phyloP scores from a whole-genome alignment of 306 rosid species.

The Quercus glauca region DNA sequence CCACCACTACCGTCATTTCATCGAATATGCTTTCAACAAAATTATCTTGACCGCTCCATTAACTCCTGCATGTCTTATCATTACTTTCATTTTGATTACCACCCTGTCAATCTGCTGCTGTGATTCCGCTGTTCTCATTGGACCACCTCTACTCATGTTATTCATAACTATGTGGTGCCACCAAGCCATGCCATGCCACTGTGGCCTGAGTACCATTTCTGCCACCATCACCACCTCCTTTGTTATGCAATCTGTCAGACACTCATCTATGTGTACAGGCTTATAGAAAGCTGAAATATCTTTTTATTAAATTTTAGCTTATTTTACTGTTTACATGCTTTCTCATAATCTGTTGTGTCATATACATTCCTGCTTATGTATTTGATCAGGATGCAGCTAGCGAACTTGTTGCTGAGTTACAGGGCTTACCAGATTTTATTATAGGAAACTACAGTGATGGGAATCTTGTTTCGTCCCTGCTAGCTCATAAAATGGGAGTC shows the following conservation, averaged over 20 bases:
- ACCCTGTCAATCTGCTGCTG: neutral
- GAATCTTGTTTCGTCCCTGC: constrained; percentile 86
- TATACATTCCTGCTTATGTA: constrained; percentile 15
- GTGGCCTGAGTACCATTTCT: neutral
- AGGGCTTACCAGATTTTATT: constrained; percentile 79
- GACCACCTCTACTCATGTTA: neutral
- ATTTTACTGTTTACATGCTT: neutral
- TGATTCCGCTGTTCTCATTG: neutral
- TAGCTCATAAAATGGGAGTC: constrained; percentile 90
- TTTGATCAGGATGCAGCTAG: constrained; percentile 70
- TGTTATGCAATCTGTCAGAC: neutral
- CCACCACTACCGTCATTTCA: too few relatives aligned
- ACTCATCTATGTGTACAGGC: neutral
- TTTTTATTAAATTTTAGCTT: neutral
- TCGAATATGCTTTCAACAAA: too few relatives aligned
- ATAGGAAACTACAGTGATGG: constrained; percentile 98
- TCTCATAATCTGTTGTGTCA: constrained; percentile 4
- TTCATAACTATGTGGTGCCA: neutral
- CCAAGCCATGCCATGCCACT: neutral
- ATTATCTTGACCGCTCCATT: too few relatives aligned
- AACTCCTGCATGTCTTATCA: neutral
- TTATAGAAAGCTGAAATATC: neutral
- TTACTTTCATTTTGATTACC: neutral
- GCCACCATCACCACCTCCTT: neutral
- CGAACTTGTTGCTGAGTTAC: constrained; percentile 80